Base-by-base conservation (phyloP, 371 early-diverging fungal genomes). In the Rhizopus sp. region DNA sequence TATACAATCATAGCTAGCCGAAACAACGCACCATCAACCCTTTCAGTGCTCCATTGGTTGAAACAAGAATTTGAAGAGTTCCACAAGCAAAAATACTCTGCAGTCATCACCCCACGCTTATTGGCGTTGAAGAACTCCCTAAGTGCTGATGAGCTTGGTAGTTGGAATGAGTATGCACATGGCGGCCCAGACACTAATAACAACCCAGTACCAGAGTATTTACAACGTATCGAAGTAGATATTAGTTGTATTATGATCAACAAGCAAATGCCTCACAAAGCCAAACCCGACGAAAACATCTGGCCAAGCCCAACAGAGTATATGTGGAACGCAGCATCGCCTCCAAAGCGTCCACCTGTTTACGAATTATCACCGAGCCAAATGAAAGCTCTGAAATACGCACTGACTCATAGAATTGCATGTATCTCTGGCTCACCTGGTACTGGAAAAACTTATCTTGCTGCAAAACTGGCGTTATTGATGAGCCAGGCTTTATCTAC, bases 371-470 rank as follows among this genome's bases (percentile, higher is more conserved):
- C 78, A 1, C 60, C 69, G 0, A 75, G 71, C 34, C 78, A 78
- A 15, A 3, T 73, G 0, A 59, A 55, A 1, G 75, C 78, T 2
- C 23, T 71, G 2, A 60, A 72, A 17, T 58, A 68, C 53, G 73
- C 69, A 0, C n/a, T 78, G 17, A 62, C 60, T 0, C 70, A 78
- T 50, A 67, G 68, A 1, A 55, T 78, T 10, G 60, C 75, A 13
- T 60, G 68, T 0, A 67, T 78, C 10, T 55, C 73, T 0, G 78
- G 78, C 0, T 59, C 63, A 4, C 57, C 73, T 38, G 78, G 78
- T 7, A 71, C 78, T 7, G 78, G 78, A 0, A 78, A 78, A 37
- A 75, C 78, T 0, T 69, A 49, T 52, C 42, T 78, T 35, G 71
- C 70, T 0, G 38, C 50, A 37, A 78, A 78, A 50, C 17, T 78